Conservation (phyloP, 257 asterid genomes). For the Solanum peruvianum region DNA sequence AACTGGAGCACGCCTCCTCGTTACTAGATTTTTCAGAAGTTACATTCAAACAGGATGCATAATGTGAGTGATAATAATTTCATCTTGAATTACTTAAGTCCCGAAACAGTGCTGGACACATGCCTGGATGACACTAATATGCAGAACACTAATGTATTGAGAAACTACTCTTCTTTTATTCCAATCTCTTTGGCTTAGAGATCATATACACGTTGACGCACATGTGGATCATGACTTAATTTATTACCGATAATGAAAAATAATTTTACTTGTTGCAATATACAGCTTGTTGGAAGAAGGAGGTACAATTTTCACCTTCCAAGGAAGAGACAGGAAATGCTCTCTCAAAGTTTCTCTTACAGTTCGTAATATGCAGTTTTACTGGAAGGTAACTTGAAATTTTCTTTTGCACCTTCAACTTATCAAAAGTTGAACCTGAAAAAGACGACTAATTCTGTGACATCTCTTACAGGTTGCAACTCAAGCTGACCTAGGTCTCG, state of each 20-base stretch:
- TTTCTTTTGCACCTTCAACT: not conserved
- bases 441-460: not conserved
- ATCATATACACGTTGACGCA: not conserved
- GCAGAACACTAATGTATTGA: not conserved
- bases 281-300: slow-evolving; percentile 62
- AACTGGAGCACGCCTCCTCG: slow-evolving; percentile 67
- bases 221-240: not conserved
- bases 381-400: slow-evolving; percentile 52
- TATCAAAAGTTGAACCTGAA: not conserved
- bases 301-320: slow-evolving; percentile 58
- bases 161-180: not conserved
- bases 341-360: slow-evolving; percentile 40
- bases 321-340: slow-evolving; percentile 33
- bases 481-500: slow-evolving; percentile 76
- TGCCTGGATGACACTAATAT: not conserved
- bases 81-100: not conserved
- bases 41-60: slow-evolving; percentile 52
- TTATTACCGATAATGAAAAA: not conserved
- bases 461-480: slow-evolving; percentile 39
- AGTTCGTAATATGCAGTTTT: slow-evolving; percentile 63
- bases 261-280: not conserved
- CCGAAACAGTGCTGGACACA: not conserved
- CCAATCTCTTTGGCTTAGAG: not conserved
- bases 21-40: slow-evolving; percentile 41
- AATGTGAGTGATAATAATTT: slow-evolving; percentile 36